phyloP scores from a whole-genome alignment of 805 yeast genomes.

The Barnettozyma botsteinii region DNA sequence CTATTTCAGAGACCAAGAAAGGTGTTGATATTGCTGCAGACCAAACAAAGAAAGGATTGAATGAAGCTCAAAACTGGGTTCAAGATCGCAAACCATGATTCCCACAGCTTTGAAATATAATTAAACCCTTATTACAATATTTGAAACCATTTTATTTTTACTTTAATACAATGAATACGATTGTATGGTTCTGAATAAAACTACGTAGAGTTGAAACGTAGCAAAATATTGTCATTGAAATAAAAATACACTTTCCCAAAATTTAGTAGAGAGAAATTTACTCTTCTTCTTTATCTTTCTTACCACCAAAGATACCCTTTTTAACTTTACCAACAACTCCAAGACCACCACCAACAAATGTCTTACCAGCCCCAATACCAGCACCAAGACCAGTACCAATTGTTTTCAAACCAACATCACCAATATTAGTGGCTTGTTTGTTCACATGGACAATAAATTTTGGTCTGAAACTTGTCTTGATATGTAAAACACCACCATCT shows the following conservation, averaged over 20 bases:
- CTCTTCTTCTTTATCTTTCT: constrained; percentile 14
- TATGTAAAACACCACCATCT: constrained; percentile 53
- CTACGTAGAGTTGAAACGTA: too few species aligned
- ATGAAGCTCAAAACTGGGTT: constrained; percentile 21
- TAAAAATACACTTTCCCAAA: too few species aligned
- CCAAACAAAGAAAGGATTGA: constrained; percentile 19
- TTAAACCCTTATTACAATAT: too few species aligned
- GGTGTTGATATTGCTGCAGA: constrained; percentile 21
- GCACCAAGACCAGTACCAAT: constrained; percentile 44
- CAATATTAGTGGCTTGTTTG: constrained; percentile 35
- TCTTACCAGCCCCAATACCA: constrained; percentile 39
- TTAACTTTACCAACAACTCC: constrained; percentile 39
- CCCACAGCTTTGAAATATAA: too few species aligned
- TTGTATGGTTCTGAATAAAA: too few species aligned
- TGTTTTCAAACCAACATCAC: constrained; percentile 46
- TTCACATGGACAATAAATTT: constrained; percentile 49
- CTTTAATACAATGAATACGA: too few species aligned
- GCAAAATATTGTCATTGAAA: too few species aligned
- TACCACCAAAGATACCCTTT: constrained; percentile 33
- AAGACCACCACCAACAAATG: constrained; percentile 39
- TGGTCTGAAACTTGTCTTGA: constrained; percentile 63
- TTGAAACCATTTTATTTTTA: too few species aligned
- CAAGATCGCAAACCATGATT: constrained; percentile 15
- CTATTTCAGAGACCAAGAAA: constrained; percentile 22
- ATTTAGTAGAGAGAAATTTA: too few species aligned